These are phyloP conservation scores for Sporopachydermia quercuum DNA, from an alignment of 805 yeast genomes.

Conservation along the genomic window DNA sequence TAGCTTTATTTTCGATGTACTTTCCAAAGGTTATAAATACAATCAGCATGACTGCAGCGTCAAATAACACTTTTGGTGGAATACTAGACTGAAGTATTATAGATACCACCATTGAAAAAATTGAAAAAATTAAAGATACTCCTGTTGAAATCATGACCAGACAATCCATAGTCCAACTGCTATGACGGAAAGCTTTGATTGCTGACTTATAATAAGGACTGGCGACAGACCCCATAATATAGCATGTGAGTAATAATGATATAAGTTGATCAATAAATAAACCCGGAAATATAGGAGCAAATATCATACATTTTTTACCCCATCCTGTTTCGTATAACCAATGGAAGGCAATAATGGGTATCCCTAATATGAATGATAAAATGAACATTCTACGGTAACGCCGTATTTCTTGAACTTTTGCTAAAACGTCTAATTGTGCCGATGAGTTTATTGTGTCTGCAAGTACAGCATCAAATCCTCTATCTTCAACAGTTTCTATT, in stretches of 20 bases:
- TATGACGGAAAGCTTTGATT: conserved; percentile 46
- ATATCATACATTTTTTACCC: conserved; percentile 17
- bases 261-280: conserved; percentile 48
- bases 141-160: conserved; percentile 71
- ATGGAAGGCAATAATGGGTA: conserved; percentile 39
- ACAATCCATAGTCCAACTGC: conserved; percentile 84
- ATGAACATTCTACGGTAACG: conserved; percentile 52
- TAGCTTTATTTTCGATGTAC: conserved; percentile 81
- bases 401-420: conserved; percentile 55
- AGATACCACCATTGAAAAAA: conserved; percentile 40
- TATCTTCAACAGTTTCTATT: conserved; percentile 33
- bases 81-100: conserved; percentile 23
- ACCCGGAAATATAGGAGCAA: conserved; percentile 36
- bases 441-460: conserved; percentile 22
- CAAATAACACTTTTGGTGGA: conserved; percentile 66
- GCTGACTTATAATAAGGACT: conserved; percentile 50
- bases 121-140: conserved; percentile 63
- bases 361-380: conserved; percentile 37
- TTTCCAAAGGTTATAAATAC: conserved; percentile 81
- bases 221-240: conserved; percentile 58
- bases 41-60: conserved; percentile 74
- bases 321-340: conserved; percentile 33
- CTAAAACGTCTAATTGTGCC: conserved; percentile 53
- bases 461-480: conserved; percentile 39
- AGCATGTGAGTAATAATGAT: conserved; percentile 40